Conservation (phyloP, 129 eudicot genomes). For the Escallonia herrerae region DNA sequence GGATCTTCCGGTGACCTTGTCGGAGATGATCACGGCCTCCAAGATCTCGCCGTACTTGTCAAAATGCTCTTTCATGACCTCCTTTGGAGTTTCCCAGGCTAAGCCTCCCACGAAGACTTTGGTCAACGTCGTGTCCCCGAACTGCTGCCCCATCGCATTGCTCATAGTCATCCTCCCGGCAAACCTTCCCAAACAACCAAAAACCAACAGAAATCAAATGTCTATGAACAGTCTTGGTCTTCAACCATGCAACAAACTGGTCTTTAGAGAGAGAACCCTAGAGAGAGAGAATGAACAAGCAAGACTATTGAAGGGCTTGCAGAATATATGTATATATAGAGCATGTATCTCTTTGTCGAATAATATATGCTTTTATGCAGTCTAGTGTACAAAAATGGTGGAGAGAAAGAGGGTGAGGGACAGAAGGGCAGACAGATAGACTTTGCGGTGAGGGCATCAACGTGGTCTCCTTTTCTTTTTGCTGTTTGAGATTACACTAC, state of each 20-base stretch:
- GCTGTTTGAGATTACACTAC: neutral
- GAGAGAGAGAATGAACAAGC: neutral
- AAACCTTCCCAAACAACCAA: no score
- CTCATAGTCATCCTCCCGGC: constrained; percentile 3
- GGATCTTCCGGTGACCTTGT: constrained; percentile 36
- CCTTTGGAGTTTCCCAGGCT: constrained; percentile 43
- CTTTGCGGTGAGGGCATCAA: constrained; percentile 34
- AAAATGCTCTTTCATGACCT: constrained; percentile 26
- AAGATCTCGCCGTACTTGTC: constrained; percentile 37
- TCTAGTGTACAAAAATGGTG: neutral
- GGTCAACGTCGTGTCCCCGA: constrained; percentile 30
- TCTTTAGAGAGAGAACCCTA: neutral
- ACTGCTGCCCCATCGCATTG: constrained; percentile 1
- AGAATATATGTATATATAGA: neutral
- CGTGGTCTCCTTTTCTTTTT: constrained; percentile 18
- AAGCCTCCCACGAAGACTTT: constrained; percentile 52
- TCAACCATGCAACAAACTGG: neutral
- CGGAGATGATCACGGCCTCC: constrained; percentile 44
- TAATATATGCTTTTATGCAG: no score
- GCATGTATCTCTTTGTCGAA: neutral
- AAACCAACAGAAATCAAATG: no score
- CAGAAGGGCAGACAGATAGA: constrained; percentile 38
- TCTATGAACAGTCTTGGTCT: no score
- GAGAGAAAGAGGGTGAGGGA: constrained; percentile 4
- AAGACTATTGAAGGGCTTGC: neutral